These are phyloP conservation scores for Pythium insidiosum DNA, from an alignment of 352 stramenopile genomes.

Conservation along the genomic window DNA sequence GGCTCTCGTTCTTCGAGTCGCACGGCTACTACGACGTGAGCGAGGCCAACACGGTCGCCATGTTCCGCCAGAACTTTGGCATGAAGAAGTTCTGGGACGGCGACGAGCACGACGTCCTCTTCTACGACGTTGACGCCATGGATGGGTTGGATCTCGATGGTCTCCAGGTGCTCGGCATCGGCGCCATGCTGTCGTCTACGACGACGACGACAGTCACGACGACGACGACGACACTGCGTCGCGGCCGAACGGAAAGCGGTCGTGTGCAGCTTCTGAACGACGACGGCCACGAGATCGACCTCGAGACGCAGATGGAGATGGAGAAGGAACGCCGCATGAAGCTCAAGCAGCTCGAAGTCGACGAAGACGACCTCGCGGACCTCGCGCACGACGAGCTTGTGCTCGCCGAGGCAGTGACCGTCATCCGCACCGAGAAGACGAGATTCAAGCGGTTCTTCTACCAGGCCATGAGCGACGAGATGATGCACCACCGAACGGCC, in stretches of 20 bases:
- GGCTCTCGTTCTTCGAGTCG: slow-evolving; percentile 70
- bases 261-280: slow-evolving; percentile 57
- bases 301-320: slow-evolving; percentile 38
- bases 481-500: slow-evolving; percentile 17
- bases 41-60: slow-evolving; percentile 75
- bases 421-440: slow-evolving; percentile 56
- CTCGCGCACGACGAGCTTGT: slow-evolving; percentile 43
- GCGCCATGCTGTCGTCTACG: slow-evolving; percentile 23
- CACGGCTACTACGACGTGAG: slow-evolving; percentile 78
- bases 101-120: slow-evolving; percentile 16
- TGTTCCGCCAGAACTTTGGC: slow-evolving; percentile 72
- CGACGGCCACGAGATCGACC: slow-evolving; percentile 57
- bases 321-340: slow-evolving; percentile 37
- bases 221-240: too few relatives aligned
- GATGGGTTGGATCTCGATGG: slow-evolving; percentile 13
- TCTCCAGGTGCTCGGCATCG: slow-evolving; percentile 31
- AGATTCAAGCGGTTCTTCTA: slow-evolving; percentile 50
- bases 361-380: slow-evolving; percentile 58
- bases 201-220: too few relatives aligned
- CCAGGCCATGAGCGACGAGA: slow-evolving; percentile 41
- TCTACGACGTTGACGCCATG: slow-evolving; percentile 13
- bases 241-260: slow-evolving; percentile 21
- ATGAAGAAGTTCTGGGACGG: slow-evolving; percentile 63
- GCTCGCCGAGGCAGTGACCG: slow-evolving; percentile 41
- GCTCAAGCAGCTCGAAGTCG: slow-evolving; percentile 41